phyloP scores from a whole-genome alignment of 2,329 filamentous ascomycete genomes.

The Rhynchosporium secalis region DNA sequence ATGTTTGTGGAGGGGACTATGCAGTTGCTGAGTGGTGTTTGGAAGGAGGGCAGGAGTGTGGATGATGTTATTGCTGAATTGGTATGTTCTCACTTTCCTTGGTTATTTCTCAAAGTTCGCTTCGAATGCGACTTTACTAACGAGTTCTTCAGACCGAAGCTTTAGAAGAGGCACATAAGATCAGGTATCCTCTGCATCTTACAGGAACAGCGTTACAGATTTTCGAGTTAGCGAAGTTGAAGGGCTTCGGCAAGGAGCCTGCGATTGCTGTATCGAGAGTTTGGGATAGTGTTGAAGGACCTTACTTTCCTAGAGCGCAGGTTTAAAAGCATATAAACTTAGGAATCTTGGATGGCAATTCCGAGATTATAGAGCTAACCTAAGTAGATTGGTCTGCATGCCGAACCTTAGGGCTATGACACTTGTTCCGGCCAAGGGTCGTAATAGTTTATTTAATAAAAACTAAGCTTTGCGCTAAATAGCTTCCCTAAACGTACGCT shows the following conservation, averaged over 20 bases:
- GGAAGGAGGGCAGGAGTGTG: conserved; percentile 40
- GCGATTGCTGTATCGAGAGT: conserved; percentile 43
- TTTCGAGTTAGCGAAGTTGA: conserved; percentile 40
- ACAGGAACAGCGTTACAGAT: conserved; percentile 41
- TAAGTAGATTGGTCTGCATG: too few relatives aligned
- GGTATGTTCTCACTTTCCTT: conserved; percentile 21
- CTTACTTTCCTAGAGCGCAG: conserved; percentile 22
- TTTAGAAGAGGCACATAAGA: conserved; percentile 35
- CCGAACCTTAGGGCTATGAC: too few relatives aligned
- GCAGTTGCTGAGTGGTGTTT: conserved; percentile 42
- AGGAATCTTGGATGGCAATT: too few relatives aligned
- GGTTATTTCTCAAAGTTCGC: neutral
- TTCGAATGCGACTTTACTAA: conserved; percentile 12
- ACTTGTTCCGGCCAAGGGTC: too few relatives aligned
- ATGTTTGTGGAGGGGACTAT: conserved; percentile 44
- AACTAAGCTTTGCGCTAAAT: too few relatives aligned
- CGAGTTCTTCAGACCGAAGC: conserved; percentile 40
- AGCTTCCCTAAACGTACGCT: too few relatives aligned
- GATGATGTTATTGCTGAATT: conserved; percentile 43
- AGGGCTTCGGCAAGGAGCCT: conserved; percentile 40
- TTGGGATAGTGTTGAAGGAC: conserved; percentile 40
- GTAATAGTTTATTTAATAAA: too few relatives aligned
- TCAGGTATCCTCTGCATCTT: conserved; percentile 43
- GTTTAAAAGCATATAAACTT: neutral
- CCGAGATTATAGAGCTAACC: too few relatives aligned